phyloP scores from a whole-genome alignment of 2,329 filamentous ascomycete species.

The Fusarium continuum region DNA sequence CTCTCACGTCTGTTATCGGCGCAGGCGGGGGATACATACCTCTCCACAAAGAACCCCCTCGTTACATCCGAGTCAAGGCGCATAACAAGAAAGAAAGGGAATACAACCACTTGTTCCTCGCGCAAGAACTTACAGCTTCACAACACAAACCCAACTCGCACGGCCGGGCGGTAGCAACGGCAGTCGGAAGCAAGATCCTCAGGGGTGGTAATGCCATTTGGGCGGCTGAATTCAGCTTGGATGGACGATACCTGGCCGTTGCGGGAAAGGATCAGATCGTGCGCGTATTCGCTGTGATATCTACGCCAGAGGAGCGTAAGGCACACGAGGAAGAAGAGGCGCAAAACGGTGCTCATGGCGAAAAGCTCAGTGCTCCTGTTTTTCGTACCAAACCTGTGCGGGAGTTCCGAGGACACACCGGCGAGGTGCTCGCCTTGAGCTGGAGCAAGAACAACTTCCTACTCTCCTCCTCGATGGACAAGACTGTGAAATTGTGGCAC shows the following conservation, averaged over 20 bases:
- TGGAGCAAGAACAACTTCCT: constrained; percentile 99
- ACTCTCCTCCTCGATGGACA: constrained; percentile 96
- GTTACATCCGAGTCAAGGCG: constrained; percentile 86
- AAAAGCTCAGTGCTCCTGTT: constrained; percentile 86
- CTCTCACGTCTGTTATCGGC: constrained; percentile 80
- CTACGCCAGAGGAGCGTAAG: constrained; percentile 80
- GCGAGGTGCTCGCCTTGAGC: constrained; percentile 88
- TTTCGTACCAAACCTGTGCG: constrained; percentile 81
- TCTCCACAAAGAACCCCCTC: constrained; percentile 85
- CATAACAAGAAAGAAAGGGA: constrained; percentile 83
- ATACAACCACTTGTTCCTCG: constrained; percentile 89
- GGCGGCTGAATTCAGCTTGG: constrained; percentile 91
- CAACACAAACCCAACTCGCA: constrained; percentile 48
- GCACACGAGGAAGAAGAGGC: constrained; percentile 72
- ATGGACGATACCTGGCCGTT: constrained; percentile 91
- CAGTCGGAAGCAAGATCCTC: constrained; percentile 53
- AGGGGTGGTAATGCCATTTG: constrained; percentile 77
- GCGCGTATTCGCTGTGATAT: constrained; percentile 88
- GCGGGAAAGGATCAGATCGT: constrained; percentile 89
- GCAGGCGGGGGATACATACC: constrained; percentile 79
- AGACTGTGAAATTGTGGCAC: constrained; percentile 95
- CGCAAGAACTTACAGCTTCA: constrained; percentile 83
- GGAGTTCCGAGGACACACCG: constrained; percentile 84
- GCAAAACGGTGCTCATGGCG: constrained; percentile 50
- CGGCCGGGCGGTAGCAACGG: constrained; percentile 48